These are phyloP conservation scores for Polychytrium aggregatum DNA, from an alignment of 192 early-diverging fungal species.

Conservation along the genomic window DNA sequence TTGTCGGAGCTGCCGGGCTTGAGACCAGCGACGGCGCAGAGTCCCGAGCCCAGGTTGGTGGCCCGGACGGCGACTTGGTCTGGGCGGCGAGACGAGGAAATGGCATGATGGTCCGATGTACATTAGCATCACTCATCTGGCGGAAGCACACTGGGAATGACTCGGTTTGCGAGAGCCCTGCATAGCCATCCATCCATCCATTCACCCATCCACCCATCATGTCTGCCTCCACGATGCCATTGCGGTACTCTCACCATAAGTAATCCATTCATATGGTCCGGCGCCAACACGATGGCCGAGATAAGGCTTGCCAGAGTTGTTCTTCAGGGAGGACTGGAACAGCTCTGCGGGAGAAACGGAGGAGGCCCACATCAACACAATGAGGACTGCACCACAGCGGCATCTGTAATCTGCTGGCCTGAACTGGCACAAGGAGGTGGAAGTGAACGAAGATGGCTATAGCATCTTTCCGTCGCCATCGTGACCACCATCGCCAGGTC, in stretches of 20 bases:
- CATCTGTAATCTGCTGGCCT: too few relatives aligned
- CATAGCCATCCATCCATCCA: too few relatives aligned
- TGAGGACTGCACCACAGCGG: too few relatives aligned
- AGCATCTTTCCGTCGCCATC: neutral
- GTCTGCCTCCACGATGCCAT: neutral
- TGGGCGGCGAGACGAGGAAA: neutral
- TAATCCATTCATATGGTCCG: slow-evolving; percentile 21
- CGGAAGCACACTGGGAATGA: too few relatives aligned
- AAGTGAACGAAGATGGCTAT: neutral
- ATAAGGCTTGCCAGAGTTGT: slow-evolving; percentile 8
- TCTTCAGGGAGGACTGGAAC: slow-evolving; percentile 23
- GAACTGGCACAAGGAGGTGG: too few relatives aligned
- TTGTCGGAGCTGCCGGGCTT: slow-evolving; percentile 10
- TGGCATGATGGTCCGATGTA: neutral
- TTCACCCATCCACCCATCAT: too few relatives aligned
- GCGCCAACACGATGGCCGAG: slow-evolving; percentile 17
- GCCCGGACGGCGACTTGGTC: slow-evolving; percentile 19
- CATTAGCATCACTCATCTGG: too few relatives aligned
- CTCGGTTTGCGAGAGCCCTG: too few relatives aligned
- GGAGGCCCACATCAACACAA: too few relatives aligned
- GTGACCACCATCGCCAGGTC: neutral
- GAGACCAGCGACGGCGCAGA: slow-evolving; percentile 2
- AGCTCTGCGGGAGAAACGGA: slow-evolving; percentile 8
- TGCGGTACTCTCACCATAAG: slow-evolving; percentile 7
- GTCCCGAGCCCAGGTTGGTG: slow-evolving; percentile 27